Conservation (phyloP, 2,329 filamentous ascomycete genomes). For the Xylariomycetidae sp. region DNA sequence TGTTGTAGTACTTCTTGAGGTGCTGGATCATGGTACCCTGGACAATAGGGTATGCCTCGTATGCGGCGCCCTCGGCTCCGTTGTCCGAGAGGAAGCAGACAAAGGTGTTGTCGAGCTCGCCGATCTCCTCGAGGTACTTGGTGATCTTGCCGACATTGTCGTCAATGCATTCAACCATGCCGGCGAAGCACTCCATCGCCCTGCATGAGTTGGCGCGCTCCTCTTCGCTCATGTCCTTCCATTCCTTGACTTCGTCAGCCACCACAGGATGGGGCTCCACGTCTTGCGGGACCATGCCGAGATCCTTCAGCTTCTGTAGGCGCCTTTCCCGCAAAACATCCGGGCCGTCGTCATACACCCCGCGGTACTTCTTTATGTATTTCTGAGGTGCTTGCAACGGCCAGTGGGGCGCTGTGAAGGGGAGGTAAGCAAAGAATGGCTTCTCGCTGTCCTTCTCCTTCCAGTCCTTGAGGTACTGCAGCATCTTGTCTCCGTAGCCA, state of each 20-base stretch:
- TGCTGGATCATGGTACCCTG: conserved; percentile 45
- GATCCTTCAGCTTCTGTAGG: conserved; percentile 47
- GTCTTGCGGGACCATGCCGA: conserved; percentile 47
- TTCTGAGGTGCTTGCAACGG: conserved; percentile 53
- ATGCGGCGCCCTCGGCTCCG: conserved; percentile 52
- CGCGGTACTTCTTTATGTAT: conserved; percentile 50
- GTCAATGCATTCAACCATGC: conserved; percentile 59
- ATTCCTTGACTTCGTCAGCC: conserved; percentile 40
- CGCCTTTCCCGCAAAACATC: conserved; percentile 47
- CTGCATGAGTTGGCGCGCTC: conserved; percentile 41
- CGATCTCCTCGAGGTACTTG: conserved; percentile 46
- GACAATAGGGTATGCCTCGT: conserved; percentile 53
- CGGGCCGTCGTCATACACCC: conserved; percentile 55
- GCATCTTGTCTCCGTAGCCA: conserved; percentile 45
- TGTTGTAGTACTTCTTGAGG: conserved; percentile 51
- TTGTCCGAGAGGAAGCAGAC: conserved; percentile 60
- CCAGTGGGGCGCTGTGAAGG: conserved; percentile 60
- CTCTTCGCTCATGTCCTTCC: conserved; percentile 39
- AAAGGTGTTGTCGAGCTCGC: conserved; percentile 58
- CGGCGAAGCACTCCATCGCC: conserved; percentile 58
- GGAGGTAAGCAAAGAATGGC: conserved; percentile 55
- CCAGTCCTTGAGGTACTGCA: conserved; percentile 44
- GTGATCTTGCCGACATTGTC: conserved; percentile 53
- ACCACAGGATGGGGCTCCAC: conserved; percentile 46
- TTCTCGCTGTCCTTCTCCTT: conserved; percentile 26